phyloP scores from a whole-genome alignment of 1,139 yeast species.

The Candida pseudoviswanathii region DNA sequence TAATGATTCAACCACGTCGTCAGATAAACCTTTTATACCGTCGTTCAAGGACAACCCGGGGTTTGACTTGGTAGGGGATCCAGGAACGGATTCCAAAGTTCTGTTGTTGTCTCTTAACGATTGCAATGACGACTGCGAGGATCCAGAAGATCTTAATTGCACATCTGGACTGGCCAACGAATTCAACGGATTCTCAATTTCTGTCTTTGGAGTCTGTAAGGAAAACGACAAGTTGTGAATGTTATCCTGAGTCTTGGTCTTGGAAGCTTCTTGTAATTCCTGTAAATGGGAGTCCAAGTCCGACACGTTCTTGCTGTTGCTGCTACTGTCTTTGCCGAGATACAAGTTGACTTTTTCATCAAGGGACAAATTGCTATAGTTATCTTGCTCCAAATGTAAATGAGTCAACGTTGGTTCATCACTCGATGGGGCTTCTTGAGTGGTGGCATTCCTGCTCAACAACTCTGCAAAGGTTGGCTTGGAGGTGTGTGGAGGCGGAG shows the following conservation, averaged over 20 bases:
- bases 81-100: slow-evolving; percentile 28
- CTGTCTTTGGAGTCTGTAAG: slow-evolving; percentile 28
- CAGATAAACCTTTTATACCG: slow-evolving; percentile 49
- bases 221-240: slow-evolving; percentile 40
- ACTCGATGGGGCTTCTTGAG: slow-evolving; percentile 19
- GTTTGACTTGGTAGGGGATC: slow-evolving; percentile 21
- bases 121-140: slow-evolving; percentile 49
- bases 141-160: slow-evolving; percentile 39
- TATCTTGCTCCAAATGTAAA: slow-evolving; percentile 24
- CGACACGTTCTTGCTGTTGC: slow-evolving; percentile 13
- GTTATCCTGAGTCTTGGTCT: slow-evolving; percentile 32
- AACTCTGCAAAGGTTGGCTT: slow-evolving; percentile 19
- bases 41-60: slow-evolving; percentile 43
- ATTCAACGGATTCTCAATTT: slow-evolving; percentile 37
- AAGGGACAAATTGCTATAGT: slow-evolving; percentile 34
- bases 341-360: slow-evolving; percentile 43
- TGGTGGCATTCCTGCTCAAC: slow-evolving; percentile 15
- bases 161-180: slow-evolving; percentile 36
- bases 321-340: slow-evolving; percentile 19
- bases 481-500: slow-evolving; percentile 22
- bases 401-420: slow-evolving; percentile 26
- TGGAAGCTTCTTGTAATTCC: slow-evolving; percentile 30
- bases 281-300: slow-evolving; percentile 43
- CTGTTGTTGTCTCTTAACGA: slow-evolving; percentile 43
- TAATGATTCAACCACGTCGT: slow-evolving; percentile 38